phyloP scores from a whole-genome alignment of 2,329 filamentous ascomycete species.

The Ascochyta rabiei region DNA sequence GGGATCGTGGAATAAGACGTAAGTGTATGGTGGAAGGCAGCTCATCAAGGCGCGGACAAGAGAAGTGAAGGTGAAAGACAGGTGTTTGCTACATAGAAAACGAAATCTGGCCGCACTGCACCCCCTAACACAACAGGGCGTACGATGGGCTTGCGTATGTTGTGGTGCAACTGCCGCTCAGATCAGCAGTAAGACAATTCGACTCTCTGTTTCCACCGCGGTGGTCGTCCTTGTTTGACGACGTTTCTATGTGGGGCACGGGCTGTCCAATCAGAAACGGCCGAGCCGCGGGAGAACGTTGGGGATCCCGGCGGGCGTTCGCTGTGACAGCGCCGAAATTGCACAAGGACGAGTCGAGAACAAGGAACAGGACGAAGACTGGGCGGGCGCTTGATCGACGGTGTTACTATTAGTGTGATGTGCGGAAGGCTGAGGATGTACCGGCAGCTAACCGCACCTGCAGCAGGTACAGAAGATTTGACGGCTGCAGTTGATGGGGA shows the following conservation, averaged over 20 bases:
- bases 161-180: slow-evolving; percentile 11
- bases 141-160: slow-evolving; percentile 6
- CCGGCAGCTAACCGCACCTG: slow-evolving; percentile 16
- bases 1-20: background rate
- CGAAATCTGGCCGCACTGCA: background rate
- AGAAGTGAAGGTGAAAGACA: slow-evolving; percentile 9
- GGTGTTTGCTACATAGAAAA: slow-evolving; percentile 8
- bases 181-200: slow-evolving; percentile 8
- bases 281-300: slow-evolving; percentile 1
- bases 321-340: slow-evolving; percentile 20
- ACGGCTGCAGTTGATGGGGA: background rate
- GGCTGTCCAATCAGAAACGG: slow-evolving; percentile 21
- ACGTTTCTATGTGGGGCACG: slow-evolving; percentile 17
- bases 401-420: slow-evolving; percentile 1
- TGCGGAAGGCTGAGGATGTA: slow-evolving; percentile 14
- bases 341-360: slow-evolving; percentile 13
- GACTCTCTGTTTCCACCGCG: slow-evolving; percentile 15
- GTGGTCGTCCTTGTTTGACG: slow-evolving; percentile 10
- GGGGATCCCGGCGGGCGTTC: slow-evolving; percentile 17
- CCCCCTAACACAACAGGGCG: slow-evolving; percentile 11
- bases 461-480: slow-evolving; percentile 8
- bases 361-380: slow-evolving; percentile 4
- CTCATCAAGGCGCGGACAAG: slow-evolving; percentile 28
- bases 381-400: slow-evolving; percentile 12
- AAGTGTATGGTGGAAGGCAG: slow-evolving; percentile 9